Conservation (phyloP, 2,329 filamentous ascomycete genomes). For the Proliferodiscus dingleyae region DNA sequence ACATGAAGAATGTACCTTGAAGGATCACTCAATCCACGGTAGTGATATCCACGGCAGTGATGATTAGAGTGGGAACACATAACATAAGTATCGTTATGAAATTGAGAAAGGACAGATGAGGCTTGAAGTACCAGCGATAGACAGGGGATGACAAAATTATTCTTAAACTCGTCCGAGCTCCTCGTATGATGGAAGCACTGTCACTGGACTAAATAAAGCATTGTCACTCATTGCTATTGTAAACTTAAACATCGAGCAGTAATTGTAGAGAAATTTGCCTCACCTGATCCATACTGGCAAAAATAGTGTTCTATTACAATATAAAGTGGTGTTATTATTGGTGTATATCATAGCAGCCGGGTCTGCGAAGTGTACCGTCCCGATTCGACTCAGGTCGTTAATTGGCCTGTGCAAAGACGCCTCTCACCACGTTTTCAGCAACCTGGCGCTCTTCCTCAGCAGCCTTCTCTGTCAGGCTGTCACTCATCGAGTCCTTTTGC, state of each 20-base stretch:
- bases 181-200: background rate
- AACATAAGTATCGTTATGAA: background rate
- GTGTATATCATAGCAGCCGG: no score
- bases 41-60: conserved; percentile 6
- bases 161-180: background rate
- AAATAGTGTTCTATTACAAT: background rate
- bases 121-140: no score
- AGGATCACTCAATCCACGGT: background rate
- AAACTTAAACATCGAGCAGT: background rate
- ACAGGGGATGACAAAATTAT: conserved; percentile 1
- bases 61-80: no score
- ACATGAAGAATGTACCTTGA: background rate
- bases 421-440: background rate
- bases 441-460: conserved; percentile 3
- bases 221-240: background rate
- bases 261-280: background rate
- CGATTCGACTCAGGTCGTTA: background rate
- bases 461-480: background rate
- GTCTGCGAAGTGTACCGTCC: no score
- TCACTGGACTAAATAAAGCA: background rate
- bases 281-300: background rate
- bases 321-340: no score
- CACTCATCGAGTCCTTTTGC: conserved; percentile 6
- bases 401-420: background rate
- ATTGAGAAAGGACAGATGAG: no score